Percentiles rank a stretch among this genome's conserved stretches.
These are phyloP conservation scores for Fusarium sp. DNA, from an alignment of 2,329 filamentous ascomycete genomes.

Conservation along the genomic window DNA sequence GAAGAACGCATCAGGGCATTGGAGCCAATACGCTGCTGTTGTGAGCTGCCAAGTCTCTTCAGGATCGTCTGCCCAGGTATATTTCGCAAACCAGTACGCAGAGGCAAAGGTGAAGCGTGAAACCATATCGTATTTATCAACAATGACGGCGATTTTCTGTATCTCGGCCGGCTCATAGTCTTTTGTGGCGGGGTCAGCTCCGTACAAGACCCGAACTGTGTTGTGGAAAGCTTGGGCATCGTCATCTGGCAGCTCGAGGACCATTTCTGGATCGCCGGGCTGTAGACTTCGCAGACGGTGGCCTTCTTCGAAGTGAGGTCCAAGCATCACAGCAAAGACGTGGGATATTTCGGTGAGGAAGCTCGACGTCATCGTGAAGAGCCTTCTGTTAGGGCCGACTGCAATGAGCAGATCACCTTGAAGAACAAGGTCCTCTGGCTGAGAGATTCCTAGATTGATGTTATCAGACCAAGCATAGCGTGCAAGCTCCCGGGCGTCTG, in stretches of 20 bases:
- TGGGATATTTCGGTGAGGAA: conserved; percentile 35
- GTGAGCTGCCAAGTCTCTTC: conserved; percentile 25
- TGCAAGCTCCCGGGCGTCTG: neutral
- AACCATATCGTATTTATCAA: conserved; percentile 24
- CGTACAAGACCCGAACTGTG: conserved; percentile 12
- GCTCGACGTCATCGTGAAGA: conserved; percentile 24
- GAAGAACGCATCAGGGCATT: conserved; percentile 18
- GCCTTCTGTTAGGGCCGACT: conserved; percentile 14
- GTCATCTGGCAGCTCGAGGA: conserved; percentile 22
- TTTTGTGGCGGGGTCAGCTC: conserved; percentile 5
- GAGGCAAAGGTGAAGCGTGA: conserved; percentile 21
- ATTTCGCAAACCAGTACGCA: conserved; percentile 21
- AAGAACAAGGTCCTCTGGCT: conserved; percentile 4
- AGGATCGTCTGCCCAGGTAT: conserved; percentile 16
- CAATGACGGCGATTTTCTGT: conserved; percentile 13
- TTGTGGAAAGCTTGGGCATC: conserved; percentile 8
- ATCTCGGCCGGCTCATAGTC: conserved; percentile 15
- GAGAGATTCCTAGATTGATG: neutral
- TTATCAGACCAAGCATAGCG: conserved; percentile 12
- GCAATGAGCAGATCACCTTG: conserved; percentile 33
- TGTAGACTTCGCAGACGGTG: conserved; percentile 1
- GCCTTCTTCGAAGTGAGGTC: conserved; percentile 16
- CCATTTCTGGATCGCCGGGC: neutral
- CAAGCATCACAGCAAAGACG: conserved; percentile 24
- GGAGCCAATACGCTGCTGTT: conserved; percentile 15